Evolutionary conservation across 1,284 basidiomycete species (phyloP), one percentile per base, ranked within the genome.

Genomic region (Trichosporon faecale): DNA sequence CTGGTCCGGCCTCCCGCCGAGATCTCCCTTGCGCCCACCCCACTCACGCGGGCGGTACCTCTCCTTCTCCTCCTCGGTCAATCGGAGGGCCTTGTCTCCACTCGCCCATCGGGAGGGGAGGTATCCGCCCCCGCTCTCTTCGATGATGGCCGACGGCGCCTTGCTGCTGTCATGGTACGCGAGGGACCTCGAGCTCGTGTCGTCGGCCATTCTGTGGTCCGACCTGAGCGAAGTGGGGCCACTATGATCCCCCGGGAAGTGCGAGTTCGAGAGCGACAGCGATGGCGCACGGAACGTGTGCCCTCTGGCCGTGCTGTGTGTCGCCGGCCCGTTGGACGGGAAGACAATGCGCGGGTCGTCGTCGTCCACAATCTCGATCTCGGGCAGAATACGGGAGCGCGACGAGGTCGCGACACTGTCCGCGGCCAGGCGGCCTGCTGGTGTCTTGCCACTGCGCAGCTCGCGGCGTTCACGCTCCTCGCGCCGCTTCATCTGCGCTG

Each of bases 1-100:
- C 31, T 82, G 80, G 29, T 80, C 78, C 2, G 76, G 66, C 52
- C 76, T 74, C 1, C 79, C 81, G 21, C 76, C 79, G 18, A 78
- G 67, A 69, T 79, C 78, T 29, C 80, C 80, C 31, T 77, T 72
- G 66, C 78, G 78, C 5, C 78, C 79, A 23, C 76, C 77, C 82
- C 81, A 84, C 71, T 84, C 83, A 60, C 74, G 74, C 11, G 83
- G 83, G 61, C 83, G 77, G 72, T 84, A 84, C 68, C 70, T 76
- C 52, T 83, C 81, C 70, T 79, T 80, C 37, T 79, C 78, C 57
- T 80, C 77, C 66, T 81, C 81, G 12, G 79, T 81, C 37, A 73
- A 61, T 21, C 83, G 71, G 27, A 83, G 69, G 27, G 73, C 46
- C 29, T 76, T 76, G 73, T 84, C 83, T 23, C 83, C 83, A 33